phyloP scores from a whole-genome alignment of 169 alveolate species.

The Cryptosporidium muris region DNA sequence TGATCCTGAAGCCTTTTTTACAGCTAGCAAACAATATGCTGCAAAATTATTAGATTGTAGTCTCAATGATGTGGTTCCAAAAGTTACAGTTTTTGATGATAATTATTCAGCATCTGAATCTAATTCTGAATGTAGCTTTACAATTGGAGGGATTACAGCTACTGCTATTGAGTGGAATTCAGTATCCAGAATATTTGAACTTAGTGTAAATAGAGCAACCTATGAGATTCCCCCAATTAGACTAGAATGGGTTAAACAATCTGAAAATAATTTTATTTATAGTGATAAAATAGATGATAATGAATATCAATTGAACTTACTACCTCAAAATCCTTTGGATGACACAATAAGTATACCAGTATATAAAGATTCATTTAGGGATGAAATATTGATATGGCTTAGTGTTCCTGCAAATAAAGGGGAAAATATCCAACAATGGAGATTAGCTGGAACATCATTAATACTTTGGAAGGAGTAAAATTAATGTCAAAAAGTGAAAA shows the following conservation, averaged over 20 bases:
- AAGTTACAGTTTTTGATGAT: constrained; percentile 15
- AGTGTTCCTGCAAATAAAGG: constrained; percentile 19
- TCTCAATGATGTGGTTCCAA: constrained; percentile 37
- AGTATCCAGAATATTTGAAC: constrained; percentile 27
- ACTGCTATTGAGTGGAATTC: constrained; percentile 36
- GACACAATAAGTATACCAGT: constrained; percentile 33
- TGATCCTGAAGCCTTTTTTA: constrained; percentile 53
- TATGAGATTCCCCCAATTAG: constrained; percentile 23
- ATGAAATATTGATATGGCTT: constrained; percentile 25
- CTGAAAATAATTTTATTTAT: background rate
- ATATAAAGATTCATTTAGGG: constrained; percentile 22
- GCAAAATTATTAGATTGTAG: constrained; percentile 30
- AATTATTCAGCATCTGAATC: constrained; percentile 1
- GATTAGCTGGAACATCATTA: constrained; percentile 28
- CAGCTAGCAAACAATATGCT: constrained; percentile 51
- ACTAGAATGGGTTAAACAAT: constrained; percentile 29
- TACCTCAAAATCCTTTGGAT: constrained; percentile 39
- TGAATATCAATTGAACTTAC: constrained; percentile 12
- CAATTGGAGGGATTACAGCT: constrained; percentile 30
- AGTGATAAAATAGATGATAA: constrained; percentile 23
- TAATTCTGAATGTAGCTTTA: constrained; percentile 19
- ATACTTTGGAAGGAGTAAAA: constrained; percentile 25
- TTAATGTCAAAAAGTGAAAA: background rate
- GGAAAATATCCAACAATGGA: constrained; percentile 49
- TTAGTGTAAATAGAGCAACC: constrained; percentile 27